Conservation (phyloP, 2,329 filamentous ascomycete genomes). For the Blastomyces emzantsi region DNA sequence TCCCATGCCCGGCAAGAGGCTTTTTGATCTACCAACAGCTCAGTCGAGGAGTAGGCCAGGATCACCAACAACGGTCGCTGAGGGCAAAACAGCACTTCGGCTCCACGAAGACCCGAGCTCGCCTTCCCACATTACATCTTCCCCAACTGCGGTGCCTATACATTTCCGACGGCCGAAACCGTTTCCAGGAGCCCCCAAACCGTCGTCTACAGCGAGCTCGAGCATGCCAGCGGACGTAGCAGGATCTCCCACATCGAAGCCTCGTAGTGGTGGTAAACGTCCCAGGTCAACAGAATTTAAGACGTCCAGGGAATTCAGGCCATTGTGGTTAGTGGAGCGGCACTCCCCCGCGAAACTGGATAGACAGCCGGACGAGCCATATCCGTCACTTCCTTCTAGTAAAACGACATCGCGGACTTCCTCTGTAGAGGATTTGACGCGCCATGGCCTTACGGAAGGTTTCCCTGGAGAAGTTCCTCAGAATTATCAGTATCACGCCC, state of each 20-base stretch:
- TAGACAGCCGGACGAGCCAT: slow-evolving; percentile 32
- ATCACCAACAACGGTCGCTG: slow-evolving; percentile 21
- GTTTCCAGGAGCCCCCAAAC: slow-evolving; percentile 32
- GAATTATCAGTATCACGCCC: background rate
- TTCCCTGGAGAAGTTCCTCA: slow-evolving; percentile 10
- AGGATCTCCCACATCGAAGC: slow-evolving; percentile 35
- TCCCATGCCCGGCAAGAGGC: slow-evolving; percentile 24
- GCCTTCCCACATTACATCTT: slow-evolving; percentile 26
- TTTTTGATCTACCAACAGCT: slow-evolving; percentile 21
- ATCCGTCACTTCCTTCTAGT: slow-evolving; percentile 46
- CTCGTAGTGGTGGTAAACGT: slow-evolving; percentile 35
- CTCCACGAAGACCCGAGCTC: slow-evolving; percentile 22
- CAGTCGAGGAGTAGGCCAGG: slow-evolving; percentile 30
- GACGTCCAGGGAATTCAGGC: slow-evolving; percentile 59
- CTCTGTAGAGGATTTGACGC: slow-evolving; percentile 36
- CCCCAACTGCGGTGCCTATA: slow-evolving; percentile 49
- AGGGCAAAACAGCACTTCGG: slow-evolving; percentile 10
- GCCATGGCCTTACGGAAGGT: slow-evolving; percentile 15
- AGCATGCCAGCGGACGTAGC: slow-evolving; percentile 28
- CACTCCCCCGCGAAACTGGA: slow-evolving; percentile 38
- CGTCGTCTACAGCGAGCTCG: slow-evolving; percentile 19
- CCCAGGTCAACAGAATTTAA: slow-evolving; percentile 46
- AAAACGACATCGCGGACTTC: slow-evolving; percentile 40
- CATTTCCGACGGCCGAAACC: slow-evolving; percentile 46
- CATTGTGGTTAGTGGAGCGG: slow-evolving; percentile 71